Evolutionary conservation across 176 grass and related monocot genomes (phyloP), one percentile per base, ranked within the genome.

Genomic region (Ensete ventricosum): DNA sequence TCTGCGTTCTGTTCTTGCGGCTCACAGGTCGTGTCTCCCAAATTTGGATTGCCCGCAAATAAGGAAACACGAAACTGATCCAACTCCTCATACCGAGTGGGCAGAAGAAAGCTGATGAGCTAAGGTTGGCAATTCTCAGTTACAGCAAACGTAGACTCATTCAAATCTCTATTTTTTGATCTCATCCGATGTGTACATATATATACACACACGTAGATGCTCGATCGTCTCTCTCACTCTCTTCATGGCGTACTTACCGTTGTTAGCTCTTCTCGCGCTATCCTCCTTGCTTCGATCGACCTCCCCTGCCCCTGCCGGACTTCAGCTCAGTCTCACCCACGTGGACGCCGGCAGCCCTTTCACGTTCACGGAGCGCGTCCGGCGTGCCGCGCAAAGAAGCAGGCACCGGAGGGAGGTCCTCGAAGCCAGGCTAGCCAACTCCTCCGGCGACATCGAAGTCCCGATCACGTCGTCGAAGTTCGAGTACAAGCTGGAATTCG

Each of bases 261-360:
- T 69, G 14, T 20, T 69, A n/a, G 10, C 34, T 17, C 63, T 26
- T 26, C 67, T 69, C 0, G 25, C 26, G 9, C 13, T 13, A 9
- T 51, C 34, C 34, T 69, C 67, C 10, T 34, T n/a, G 49, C 67
- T 14, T 10, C 5, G 8, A 6, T 50, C 34, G 10, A 19, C 17
- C 34, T 9, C 50, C 12, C 34, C 64, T 16, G 17, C 60, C 1
- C 50, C 7, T 19, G 55, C 59, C 8, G 87, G 92, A 71, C 65
- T 96, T 62, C 84, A 83, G 50, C 64, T 89, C 78, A 27, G 76
- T 60, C 82, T 96, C 76, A 92, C 77, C 62, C 89, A 90, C 69
- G 80, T 92, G 29, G 92, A 96, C 76, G 79, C 84, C 25, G 83
- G 89, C 13, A 55, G 86, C 55, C 92, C 89, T 83, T 96, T 89